phyloP scores from a whole-genome alignment of 306 rosid genomes.

The Lathyrus sativus region DNA sequence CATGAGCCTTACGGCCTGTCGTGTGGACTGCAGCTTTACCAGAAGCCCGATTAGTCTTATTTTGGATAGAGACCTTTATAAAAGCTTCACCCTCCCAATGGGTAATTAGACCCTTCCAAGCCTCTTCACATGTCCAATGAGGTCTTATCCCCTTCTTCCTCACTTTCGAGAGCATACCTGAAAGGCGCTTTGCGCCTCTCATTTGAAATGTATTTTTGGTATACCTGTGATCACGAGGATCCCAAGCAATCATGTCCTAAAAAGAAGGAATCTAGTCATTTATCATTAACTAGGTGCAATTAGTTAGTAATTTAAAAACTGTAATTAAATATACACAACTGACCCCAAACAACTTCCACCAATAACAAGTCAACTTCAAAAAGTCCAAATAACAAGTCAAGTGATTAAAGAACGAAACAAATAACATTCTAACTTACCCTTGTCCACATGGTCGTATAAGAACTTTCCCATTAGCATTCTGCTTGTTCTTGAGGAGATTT shows the following conservation, averaged over 20 bases:
- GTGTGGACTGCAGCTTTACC: slow-evolving; percentile 26
- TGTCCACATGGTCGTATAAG: slow-evolving; percentile 14
- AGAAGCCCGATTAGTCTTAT: slow-evolving; percentile 9
- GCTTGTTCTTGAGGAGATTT: not conserved
- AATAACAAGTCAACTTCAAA: slow-evolving; percentile 16
- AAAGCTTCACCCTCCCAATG: slow-evolving; percentile 17
- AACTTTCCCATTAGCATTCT: slow-evolving; percentile 7
- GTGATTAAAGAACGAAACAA: not conserved
- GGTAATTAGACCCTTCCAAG: not conserved
- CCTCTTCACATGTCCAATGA: slow-evolving; percentile 23
- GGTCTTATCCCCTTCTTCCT: slow-evolving; percentile 8
- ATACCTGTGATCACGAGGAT: not conserved
- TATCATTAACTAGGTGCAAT: not conserved
- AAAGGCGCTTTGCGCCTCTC: slow-evolving; percentile 9
- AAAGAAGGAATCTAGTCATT: slow-evolving; percentile 8
- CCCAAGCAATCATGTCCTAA: slow-evolving; percentile 15
- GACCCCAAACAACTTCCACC: slow-evolving; percentile 26
- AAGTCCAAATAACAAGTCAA: slow-evolving; percentile 6
- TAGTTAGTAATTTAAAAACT: not conserved
- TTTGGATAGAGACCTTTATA: not conserved
- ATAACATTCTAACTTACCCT: slow-evolving; percentile 4
- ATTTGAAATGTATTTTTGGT: not conserved
- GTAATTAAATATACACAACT: slow-evolving; percentile 1
- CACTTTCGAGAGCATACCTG: slow-evolving; percentile 7
- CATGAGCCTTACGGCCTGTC: slow-evolving; percentile 18